Evolutionary conservation across 176 grass and related monocot genomes (phyloP), one percentile per base, ranked within the genome.

Genomic region (Lolium multiflorum): DNA sequence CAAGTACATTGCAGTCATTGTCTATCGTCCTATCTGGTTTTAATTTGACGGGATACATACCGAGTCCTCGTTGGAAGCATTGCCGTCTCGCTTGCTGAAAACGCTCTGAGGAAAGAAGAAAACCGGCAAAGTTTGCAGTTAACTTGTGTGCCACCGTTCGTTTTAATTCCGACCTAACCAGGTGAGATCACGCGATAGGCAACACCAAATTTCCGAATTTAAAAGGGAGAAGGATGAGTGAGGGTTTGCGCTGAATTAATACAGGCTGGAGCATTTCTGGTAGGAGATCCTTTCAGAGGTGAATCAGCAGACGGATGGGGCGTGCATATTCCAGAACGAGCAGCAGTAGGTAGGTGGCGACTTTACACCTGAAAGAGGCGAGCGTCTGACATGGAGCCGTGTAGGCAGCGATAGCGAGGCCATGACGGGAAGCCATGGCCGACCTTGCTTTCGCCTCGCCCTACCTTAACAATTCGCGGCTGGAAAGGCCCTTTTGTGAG

Each of bases 301-400:
- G 85, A 84, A 73, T 85, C 44, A 52, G 72, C 79, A 21, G 71
- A 84, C 47, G 28, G 71, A 89, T 77, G 82, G 55, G 48, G 81
- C 75, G 25, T 77, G 85, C 56, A 86, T 58, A 83, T 80, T 90
- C 93, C 83, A 55, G 75, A 87, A 68, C 26, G 58, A 76, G 83
- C 51, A 69, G 68, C 11, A 71, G 82, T 89, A 65, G 80, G 82
- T 90, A 78, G 86, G 73, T 69, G 68, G 70, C 43, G 85, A 89
- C 83, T 90, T 85, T 83, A 62, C 72, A 83, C 76, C 37, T 75
- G 58, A 86, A 86, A 84, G 38, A 81, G n/a, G 37, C 67, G 54
- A 7, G 20, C 9, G 22, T 65, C 82, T 92, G 93, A 95, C 90
- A 88, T 84, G 93, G 90, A 84, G 87, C 81, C 60, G 79, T 35